Conservation (phyloP, 2,329 filamentous ascomycete species). For the Didymella arachidicola region DNA sequence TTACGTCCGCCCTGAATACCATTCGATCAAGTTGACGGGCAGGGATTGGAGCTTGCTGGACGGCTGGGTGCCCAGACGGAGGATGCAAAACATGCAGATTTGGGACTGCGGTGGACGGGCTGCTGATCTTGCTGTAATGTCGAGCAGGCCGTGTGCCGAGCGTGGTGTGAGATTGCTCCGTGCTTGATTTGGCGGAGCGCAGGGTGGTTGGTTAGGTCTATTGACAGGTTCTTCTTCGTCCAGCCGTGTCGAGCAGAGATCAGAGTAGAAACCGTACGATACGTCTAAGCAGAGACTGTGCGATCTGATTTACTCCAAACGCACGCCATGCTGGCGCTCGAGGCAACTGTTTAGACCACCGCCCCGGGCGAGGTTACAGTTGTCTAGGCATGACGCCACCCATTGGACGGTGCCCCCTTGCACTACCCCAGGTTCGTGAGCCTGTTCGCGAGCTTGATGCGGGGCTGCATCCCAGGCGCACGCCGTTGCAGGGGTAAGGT, state of each 20-base stretch:
- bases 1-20: too few relatives aligned
- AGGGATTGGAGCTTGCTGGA: slow-evolving; percentile 6
- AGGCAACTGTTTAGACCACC: not conserved
- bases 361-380: slow-evolving; percentile 5
- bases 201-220: not conserved
- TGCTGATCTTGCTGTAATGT: slow-evolving; percentile 6
- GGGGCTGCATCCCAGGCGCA: slow-evolving; percentile 25
- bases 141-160: slow-evolving; percentile 3
- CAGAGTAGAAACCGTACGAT: too few relatives aligned
- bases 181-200: slow-evolving; percentile 14
- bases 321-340: not conserved
- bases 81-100: slow-evolving; percentile 11
- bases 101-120: slow-evolving; percentile 15
- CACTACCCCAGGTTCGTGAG: slow-evolving; percentile 35
- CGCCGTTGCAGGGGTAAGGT: slow-evolving; percentile 14
- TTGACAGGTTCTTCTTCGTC: not conserved
- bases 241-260: slow-evolving; percentile 1
- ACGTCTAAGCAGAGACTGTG: too few relatives aligned
- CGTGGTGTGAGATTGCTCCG: slow-evolving; percentile 19
- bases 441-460: slow-evolving; percentile 32
- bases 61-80: slow-evolving; percentile 32
- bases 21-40: slow-evolving; percentile 5
- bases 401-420: slow-evolving; percentile 23
- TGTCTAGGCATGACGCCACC: not conserved
- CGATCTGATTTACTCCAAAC: too few relatives aligned